These are phyloP conservation scores for Plasmodium adleri DNA, from an alignment of 169 alveolate genomes.

Conservation along the genomic window DNA sequence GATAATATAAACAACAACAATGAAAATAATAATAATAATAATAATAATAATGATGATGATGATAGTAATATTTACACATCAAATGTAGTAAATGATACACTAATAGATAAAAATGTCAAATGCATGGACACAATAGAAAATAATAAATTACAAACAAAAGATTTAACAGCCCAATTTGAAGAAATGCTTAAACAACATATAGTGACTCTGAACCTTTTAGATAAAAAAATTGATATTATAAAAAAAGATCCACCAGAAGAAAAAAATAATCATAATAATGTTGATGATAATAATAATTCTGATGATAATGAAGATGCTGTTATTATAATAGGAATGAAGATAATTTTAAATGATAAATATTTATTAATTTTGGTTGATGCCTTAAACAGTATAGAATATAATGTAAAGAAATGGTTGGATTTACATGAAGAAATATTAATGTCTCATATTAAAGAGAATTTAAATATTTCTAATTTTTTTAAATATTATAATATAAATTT, in stretches of 20 bases:
- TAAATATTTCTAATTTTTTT: constrained; percentile 4
- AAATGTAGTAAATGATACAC: not conserved
- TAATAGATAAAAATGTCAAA: not conserved
- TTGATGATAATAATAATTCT: not conserved
- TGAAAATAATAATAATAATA: too few species aligned
- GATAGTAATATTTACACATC: not conserved
- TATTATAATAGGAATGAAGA: constrained; percentile 50
- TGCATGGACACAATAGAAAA: not conserved
- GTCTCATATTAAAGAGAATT: constrained; percentile 2
- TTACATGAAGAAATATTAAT: constrained; percentile 10
- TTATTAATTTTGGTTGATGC: constrained; percentile 29
- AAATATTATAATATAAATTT: constrained; percentile 26
- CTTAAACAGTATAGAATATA: constrained; percentile 49
- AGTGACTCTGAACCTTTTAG: constrained; percentile 21
- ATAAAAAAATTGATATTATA: constrained; percentile 14
- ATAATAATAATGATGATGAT: not conserved
- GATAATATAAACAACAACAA: too few species aligned
- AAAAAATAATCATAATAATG: too few species aligned
- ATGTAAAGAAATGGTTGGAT: constrained; percentile 21
- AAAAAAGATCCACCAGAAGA: not conserved
- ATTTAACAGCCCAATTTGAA: not conserved
- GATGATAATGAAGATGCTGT: constrained; percentile 16
- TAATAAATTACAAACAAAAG: not conserved
- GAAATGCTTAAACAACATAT: constrained; percentile 22
- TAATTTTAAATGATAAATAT: constrained; percentile 14